Conservation (phyloP, 2,329 filamentous ascomycete species). For the Bipolaris sorokiniana region DNA sequence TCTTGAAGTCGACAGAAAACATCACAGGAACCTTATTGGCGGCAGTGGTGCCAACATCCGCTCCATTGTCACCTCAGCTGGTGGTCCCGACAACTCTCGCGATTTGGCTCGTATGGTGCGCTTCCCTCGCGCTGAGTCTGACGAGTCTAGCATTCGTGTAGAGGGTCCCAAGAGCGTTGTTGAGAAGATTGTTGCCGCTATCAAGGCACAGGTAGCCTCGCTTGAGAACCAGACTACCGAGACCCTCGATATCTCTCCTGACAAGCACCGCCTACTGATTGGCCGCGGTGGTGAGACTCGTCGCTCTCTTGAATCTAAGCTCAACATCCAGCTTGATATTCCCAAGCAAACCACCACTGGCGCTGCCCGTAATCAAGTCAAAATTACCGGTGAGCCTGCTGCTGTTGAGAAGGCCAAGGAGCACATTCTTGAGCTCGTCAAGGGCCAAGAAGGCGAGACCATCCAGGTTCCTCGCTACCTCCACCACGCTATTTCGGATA, state of each 20-base stretch:
- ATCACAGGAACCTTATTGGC: conserved; percentile 89
- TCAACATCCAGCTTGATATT: conserved; percentile 86
- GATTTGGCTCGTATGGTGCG: conserved; percentile 88
- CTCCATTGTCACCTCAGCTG: conserved; percentile 83
- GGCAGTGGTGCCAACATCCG: conserved; percentile 82
- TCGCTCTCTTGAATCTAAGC: conserved; percentile 82
- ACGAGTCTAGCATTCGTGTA: conserved; percentile 82
- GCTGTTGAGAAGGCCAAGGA: conserved; percentile 86
- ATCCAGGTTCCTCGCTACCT: conserved; percentile 81
- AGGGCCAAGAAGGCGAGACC: conserved; percentile 87
- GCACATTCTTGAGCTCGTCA: conserved; percentile 78
- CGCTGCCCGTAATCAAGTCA: conserved; percentile 81
- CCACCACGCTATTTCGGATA: conserved; percentile 85
- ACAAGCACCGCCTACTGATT: conserved; percentile 90
- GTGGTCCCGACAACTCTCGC: conserved; percentile 84
- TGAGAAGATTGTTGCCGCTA: conserved; percentile 83
- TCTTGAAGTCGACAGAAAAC: conserved; percentile 91
- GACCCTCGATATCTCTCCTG: conserved; percentile 79
- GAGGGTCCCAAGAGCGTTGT: conserved; percentile 85
- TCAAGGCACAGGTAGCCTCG: conserved; percentile 80
- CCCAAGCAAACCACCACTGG: conserved; percentile 75
- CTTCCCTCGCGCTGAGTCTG: conserved; percentile 87
- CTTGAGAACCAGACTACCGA: conserved; percentile 83
- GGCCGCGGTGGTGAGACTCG: conserved; percentile 89
- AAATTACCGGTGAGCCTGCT: conserved; percentile 77